Evolutionary conservation across 1,139 yeast species (phyloP).

Genomic region (Pichia terricola): DNA sequence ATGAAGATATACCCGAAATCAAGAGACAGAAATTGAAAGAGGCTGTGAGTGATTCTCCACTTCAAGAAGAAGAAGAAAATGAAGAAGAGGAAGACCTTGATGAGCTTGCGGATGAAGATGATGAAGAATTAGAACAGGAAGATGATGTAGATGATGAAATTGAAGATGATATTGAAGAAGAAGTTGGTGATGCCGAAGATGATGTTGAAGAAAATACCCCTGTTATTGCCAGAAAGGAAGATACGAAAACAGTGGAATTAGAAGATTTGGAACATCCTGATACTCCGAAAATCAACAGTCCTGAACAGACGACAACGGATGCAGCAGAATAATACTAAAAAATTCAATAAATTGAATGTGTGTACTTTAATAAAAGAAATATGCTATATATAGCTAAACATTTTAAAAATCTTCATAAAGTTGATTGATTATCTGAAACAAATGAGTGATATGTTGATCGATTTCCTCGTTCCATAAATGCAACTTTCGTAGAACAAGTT

Average conservation of each 20-base stretch:
- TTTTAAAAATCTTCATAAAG: slow-evolving; percentile 23
- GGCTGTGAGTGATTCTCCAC: slow-evolving; percentile 3
- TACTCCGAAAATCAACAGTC: slow-evolving; percentile 9
- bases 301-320: slow-evolving; percentile 5
- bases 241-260: slow-evolving; percentile 4
- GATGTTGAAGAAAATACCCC: slow-evolving; percentile 7
- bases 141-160: slow-evolving; percentile 19
- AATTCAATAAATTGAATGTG: neutral
- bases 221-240: slow-evolving; percentile 3
- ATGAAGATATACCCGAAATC: slow-evolving; percentile 18
- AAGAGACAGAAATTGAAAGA: slow-evolving; percentile 23
- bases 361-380: neutral
- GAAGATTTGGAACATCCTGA: slow-evolving; percentile 4
- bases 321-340: neutral
- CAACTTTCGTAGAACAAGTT: slow-evolving; percentile 9
- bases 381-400: neutral
- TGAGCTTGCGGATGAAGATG: slow-evolving; percentile 29
- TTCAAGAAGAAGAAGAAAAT: slow-evolving; percentile 14
- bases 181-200: slow-evolving; percentile 10
- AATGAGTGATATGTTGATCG: slow-evolving; percentile 23
- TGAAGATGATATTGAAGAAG: slow-evolving; percentile 12
- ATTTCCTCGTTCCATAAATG: slow-evolving; percentile 2
- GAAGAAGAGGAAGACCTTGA: slow-evolving; percentile 7
- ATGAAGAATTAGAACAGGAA: slow-evolving; percentile 29
- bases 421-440: slow-evolving; percentile 32